Conservation (phyloP, 2,329 filamentous ascomycete species). For the Colletotrichum lindemuthianum region DNA sequence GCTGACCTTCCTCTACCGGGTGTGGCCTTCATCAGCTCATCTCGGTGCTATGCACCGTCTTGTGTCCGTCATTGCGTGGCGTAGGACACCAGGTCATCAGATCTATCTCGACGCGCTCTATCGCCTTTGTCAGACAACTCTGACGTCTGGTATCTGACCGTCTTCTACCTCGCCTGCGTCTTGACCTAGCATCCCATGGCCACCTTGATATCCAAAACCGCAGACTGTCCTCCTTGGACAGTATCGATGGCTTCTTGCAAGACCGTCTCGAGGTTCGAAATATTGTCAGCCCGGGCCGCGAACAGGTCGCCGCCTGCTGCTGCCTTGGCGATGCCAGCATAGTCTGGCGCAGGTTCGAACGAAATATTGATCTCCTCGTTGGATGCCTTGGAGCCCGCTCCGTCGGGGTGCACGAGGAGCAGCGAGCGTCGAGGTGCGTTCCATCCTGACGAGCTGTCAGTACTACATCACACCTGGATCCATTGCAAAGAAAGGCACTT, state of each 20-base stretch:
- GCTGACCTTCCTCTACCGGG: constrained; percentile 20
- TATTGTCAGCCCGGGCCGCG: constrained; percentile 58
- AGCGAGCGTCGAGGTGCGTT: constrained; percentile 56
- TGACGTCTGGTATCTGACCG: no score
- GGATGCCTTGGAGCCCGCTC: constrained; percentile 50
- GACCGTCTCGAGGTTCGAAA: constrained; percentile 56
- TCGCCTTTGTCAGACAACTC: neutral
- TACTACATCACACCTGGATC: neutral
- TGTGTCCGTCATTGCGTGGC: constrained; percentile 5
- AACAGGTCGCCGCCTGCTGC: constrained; percentile 58
- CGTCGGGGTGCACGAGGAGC: constrained; percentile 55
- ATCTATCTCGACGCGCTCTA: neutral
- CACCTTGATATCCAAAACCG: constrained; percentile 66
- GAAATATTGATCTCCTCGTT: constrained; percentile 60
- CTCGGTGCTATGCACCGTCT: neutral
- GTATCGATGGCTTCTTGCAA: constrained; percentile 60
- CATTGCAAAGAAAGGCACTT: constrained; percentile 28
- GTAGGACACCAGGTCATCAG: constrained; percentile 8
- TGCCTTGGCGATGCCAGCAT: constrained; percentile 43
- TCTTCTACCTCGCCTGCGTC: neutral
- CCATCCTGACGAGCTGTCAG: constrained; percentile 46
- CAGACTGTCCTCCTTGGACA: constrained; percentile 60
- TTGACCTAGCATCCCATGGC: constrained; percentile 51
- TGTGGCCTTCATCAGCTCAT: neutral
- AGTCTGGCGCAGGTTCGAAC: constrained; percentile 56